phyloP scores from a whole-genome alignment of 2,329 filamentous ascomycete species.

The Pseudogymnoascus sp. region DNA sequence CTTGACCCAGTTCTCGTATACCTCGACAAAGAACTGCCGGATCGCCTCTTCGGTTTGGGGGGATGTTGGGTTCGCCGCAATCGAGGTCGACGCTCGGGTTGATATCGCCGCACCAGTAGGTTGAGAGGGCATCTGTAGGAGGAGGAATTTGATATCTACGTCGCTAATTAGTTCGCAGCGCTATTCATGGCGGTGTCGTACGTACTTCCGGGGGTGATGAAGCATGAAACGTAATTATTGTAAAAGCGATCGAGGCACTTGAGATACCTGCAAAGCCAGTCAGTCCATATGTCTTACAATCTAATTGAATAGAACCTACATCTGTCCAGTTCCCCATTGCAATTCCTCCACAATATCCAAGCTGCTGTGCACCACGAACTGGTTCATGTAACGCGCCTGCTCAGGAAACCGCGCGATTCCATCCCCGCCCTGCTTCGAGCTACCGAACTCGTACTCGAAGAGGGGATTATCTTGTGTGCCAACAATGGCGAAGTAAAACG shows the following conservation, averaged over 20 bases:
- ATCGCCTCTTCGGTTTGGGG: slow-evolving; percentile 93
- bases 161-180: neutral
- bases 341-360: slow-evolving; percentile 94
- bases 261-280: slow-evolving; percentile 59
- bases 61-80: slow-evolving; percentile 75
- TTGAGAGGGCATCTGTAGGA: slow-evolving; percentile 72
- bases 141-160: slow-evolving; percentile 77
- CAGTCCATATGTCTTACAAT: slow-evolving; percentile 9
- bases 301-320: slow-evolving; percentile 45
- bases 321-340: slow-evolving; percentile 80
- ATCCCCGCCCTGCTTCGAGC: slow-evolving; percentile 91
- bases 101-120: slow-evolving; percentile 35
- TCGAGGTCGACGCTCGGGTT: slow-evolving; percentile 56
- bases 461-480: slow-evolving; percentile 92
- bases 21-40: slow-evolving; percentile 86
- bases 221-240: slow-evolving; percentile 90
- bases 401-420: slow-evolving; percentile 82
- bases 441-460: slow-evolving; percentile 96
- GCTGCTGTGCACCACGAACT: slow-evolving; percentile 91
- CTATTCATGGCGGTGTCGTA: slow-evolving; percentile 3
- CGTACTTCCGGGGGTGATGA: slow-evolving; percentile 73
- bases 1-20: slow-evolving; percentile 96
- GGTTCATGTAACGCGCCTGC: slow-evolving; percentile 86
- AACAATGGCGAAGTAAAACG: slow-evolving; percentile 97
- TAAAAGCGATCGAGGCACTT: slow-evolving; percentile 97